Evolutionary conservation across 345 rosid species (phyloP).

Genomic region (Barbarea vulgaris): DNA sequence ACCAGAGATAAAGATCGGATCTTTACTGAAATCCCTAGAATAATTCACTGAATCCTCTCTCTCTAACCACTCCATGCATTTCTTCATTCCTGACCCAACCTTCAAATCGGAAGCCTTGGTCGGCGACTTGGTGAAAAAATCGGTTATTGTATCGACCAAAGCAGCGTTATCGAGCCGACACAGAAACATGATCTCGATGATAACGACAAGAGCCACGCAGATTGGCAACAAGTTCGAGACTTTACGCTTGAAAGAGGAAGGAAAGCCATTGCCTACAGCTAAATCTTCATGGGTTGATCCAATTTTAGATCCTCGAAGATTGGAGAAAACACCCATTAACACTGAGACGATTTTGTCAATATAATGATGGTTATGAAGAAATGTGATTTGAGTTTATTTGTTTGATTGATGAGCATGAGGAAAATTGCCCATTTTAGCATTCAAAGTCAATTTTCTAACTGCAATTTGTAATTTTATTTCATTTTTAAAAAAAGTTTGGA

Average conservation of each 20-base stretch:
- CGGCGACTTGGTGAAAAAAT: constrained; percentile 42
- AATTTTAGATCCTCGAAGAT: constrained; percentile 55
- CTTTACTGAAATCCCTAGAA: constrained; percentile 70
- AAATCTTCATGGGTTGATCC: constrained; percentile 45
- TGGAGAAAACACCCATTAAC: constrained; percentile 53
- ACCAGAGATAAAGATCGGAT: constrained; percentile 65
- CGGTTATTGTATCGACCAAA: constrained; percentile 61
- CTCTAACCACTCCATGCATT: constrained; percentile 79
- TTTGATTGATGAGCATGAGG: neutral
- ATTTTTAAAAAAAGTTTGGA: neutral
- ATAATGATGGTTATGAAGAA: neutral
- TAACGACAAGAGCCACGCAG: constrained; percentile 62
- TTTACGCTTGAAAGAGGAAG: constrained; percentile 50
- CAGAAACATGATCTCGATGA: constrained; percentile 70
- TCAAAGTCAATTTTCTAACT: neutral
- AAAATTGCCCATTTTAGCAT: neutral
- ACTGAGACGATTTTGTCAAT: neutral
- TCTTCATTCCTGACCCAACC: constrained; percentile 38
- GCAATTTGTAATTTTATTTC: neutral
- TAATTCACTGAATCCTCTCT: constrained; percentile 61
- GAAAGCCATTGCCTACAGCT: constrained; percentile 38
- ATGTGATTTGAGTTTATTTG: neutral
- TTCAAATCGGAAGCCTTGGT: constrained; percentile 11
- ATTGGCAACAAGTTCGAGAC: constrained; percentile 65
- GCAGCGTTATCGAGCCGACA: constrained; percentile 72